Evolutionary conservation across 306 rosid genomes (phyloP), one percentile per base, ranked within the genome.

Genomic region (Abrus pulchellus): DNA sequence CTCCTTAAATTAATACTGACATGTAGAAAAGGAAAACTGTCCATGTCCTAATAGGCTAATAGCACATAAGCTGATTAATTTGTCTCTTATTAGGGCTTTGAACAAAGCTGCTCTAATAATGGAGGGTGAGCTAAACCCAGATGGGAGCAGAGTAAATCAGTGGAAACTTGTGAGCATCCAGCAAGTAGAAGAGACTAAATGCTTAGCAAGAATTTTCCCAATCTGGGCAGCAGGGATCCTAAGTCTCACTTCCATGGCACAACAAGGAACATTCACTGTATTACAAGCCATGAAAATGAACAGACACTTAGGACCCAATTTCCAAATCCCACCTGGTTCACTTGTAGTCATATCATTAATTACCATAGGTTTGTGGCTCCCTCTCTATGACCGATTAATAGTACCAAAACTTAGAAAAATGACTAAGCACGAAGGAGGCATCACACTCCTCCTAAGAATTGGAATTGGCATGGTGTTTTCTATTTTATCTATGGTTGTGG

Each of bases 241-340:
- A 3, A 81, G 90, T 74, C 74, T 92, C 0, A 59, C 53, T 3
- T 9, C 93, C 30, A 32, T 84, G 9, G 7, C 50, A 14, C 94
- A 92, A 41, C 91, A 87, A 54, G 82, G 81, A 41, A 94, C 94
- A 41, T 87, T 91, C 29, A 77, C 79, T 0, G 41, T 92, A n/a
- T 87, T 84, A 9, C 98, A 94, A 76, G 97, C 97, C 56, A 13
- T 91, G 6, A 84, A 83, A 78, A 94, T 94, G 97, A 84, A 90
- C 62, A 86, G 97, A 8, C 92, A 82, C 73, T 27, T 94, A 0
- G 97, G 98, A 9, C 89, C 86, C 28, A 82, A 81, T 1, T 90
- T 94, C 68, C 80, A 91, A 77, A 79, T 94, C 72, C 97, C 97
- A 14, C 82, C 94, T 0, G 97, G 91, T 27, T 91, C 97, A 11